These are phyloP conservation scores for Apiospora marii DNA, from an alignment of 2,329 filamentous ascomycete genomes.

Conservation along the genomic window DNA sequence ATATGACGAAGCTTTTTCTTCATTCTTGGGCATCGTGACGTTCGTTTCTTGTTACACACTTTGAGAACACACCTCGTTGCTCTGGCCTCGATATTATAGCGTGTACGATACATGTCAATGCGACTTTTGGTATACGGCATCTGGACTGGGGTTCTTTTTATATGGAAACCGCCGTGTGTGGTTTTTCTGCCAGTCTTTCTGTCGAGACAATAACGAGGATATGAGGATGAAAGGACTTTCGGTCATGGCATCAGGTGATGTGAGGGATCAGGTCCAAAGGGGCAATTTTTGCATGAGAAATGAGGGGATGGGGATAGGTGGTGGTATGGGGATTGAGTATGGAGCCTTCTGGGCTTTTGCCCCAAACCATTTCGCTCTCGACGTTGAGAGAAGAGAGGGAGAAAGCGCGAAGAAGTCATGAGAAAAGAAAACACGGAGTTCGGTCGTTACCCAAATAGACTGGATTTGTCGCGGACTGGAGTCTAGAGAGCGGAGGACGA, in stretches of 20 bases:
- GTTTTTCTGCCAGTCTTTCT: background rate
- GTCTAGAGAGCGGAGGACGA: background rate
- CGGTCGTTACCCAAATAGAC: constrained; percentile 16
- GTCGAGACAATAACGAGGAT: background rate
- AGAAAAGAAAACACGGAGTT: background rate
- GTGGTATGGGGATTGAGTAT: background rate
- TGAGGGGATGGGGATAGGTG: background rate
- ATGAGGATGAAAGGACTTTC: constrained; percentile 1
- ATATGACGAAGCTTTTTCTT: background rate
- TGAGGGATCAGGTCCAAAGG: background rate
- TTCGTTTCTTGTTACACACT: background rate
- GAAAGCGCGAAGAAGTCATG: background rate
- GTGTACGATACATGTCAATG: background rate
- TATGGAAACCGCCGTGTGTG: background rate
- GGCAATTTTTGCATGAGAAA: background rate
- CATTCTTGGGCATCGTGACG: background rate
- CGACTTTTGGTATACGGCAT: background rate
- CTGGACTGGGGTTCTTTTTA: background rate
- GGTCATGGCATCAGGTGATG: background rate
- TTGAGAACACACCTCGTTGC: background rate
- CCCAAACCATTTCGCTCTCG: background rate
- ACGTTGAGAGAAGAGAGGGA: background rate
- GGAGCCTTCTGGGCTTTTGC: background rate
- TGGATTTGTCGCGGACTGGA: background rate
- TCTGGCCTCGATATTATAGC: background rate